Evolutionary conservation across 2,329 filamentous ascomycete genomes (phyloP), one percentile per base, ranked within the genome.

Genomic region (Epicoccum sorghinum): DNA sequence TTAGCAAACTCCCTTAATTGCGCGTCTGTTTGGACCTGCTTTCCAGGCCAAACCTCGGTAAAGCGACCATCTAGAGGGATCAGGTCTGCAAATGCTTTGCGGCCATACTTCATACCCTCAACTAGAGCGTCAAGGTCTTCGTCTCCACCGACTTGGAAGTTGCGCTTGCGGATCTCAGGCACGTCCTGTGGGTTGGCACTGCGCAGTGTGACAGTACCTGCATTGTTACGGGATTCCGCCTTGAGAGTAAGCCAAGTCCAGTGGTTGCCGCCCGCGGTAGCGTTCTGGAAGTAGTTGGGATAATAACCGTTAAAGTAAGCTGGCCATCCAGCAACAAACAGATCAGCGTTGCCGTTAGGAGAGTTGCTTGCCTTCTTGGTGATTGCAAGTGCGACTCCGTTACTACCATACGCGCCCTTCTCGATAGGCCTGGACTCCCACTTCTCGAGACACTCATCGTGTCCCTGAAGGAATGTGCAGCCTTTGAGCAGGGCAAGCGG

Each of bases 161-260:
- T 74, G 67, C 74, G 73, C 67, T 71, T 74, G 7, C 60, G 61
- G 61, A 91, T 88, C 6, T 81, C 70, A 0, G 89, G 88, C 2
- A 79, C 76, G 49, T 89, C 87, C 0, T 83, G 82, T 0, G 88
- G 87, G 65, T 90, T 82, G 0, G 81, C 74, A 0, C 83, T 86
- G 12, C 77, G 77, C 4, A 91, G 81, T 3, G 72, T 80, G 4
- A 91, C 87, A 1, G 80, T 82, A 7, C 89, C 89, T 4, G 71
- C 78, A 69, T 71, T 73, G 68, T 90, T 89, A 47, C 83, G 82
- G 0, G 86, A 81, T 63, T 88, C 86, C 0, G 83, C 81, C 71
- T 88, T 87, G 45, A 90, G 77, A 3, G 82, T 79, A 8, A 33
- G 43, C 80, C 80, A 82, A 10, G 76, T 74, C 74, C 76, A 82